Evolutionary conservation across 1,139 yeast genomes (phyloP), one percentile per base, ranked within the genome.

Genomic region (Debaryomyces psychrophilus): DNA sequence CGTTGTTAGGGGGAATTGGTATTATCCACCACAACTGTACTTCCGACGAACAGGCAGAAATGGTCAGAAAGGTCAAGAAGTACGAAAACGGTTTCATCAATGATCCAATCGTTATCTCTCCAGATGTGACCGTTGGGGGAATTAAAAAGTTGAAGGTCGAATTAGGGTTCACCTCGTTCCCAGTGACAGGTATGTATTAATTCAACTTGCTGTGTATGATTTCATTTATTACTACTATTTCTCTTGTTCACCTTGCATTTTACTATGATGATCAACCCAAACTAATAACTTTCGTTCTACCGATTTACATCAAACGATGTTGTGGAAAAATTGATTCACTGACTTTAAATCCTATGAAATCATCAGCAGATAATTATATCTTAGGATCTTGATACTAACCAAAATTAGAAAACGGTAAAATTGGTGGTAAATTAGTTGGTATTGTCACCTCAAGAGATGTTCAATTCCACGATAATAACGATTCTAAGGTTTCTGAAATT

Each of bases 261-360:
- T 47, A 45, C 51, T 54, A 68, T 85, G 95, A 88, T 87, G 95
- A 83, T 76, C 70, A 68, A 67, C 60, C 58, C 61, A 60, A 59
- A 59, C 54, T 68, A 68, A 77, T 89, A 90, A 93, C 98, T 93
- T 93, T 93, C 99, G 98, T 93, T 93, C 99, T 93, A 87, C 99
- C 96, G 97, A 86, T 64, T 71, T 68, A 69, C 95, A 87, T 89
- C 95, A 85, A 85, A 87, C 96, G 95, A 92, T 88, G 96, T 81
- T 90, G 97, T 73, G 96, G 97, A 90, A 56, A 82, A 75, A 59
- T 58, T 71, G 65, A 64, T 67, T 61, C 59, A 58, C 81, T 77
- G 82, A 74, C 48, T 17, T 28, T 18, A 27, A 11, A 28, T 20
- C 26, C 46, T 49, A 31, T 34, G 25, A 36, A 14, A 34, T 26